Base-by-base conservation (phyloP, 164 flowering plant genomes). In the Platanus orientalis region DNA sequence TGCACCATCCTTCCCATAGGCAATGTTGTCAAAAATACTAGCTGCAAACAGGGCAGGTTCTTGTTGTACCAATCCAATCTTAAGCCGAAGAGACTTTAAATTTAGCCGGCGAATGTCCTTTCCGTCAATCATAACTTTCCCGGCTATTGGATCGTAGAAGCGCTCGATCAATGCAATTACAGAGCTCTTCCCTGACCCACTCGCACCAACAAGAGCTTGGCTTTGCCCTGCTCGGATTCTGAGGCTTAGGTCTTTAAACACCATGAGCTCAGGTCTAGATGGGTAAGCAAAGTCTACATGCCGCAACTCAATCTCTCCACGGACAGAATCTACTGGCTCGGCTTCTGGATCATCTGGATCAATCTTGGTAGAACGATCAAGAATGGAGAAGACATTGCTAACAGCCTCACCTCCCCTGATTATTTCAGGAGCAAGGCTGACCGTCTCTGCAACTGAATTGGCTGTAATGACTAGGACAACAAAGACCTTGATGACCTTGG, bases 121-220 rank as follows among this genome's bases (percentile, higher is more conserved):
- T 26, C 97, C 97, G 45, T 95, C 97, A 30, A 95, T 87, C 89
- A 90, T 76, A 13, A 95, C 97, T 66, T 84, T 89, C 23, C 99
- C 99, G 0, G 73, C 82, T 0, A 53, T 65, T 2, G 99, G 99
- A 71, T 95, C 99, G 54, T 91, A 95, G 71, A 95, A 95, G 19
- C 99, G 75, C 73, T 92, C 92, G 0, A 95, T 88, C 71, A 95
- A 67, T n/a, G 92, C 88, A 57, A 92, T 86, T 7, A 95, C 88
- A 0, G 99, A 89, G 58, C 97, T 91, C 84, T 95, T 95, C 0
- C 99, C 99, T 7, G 92, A 89, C 25, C 99, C 99, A 64, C 99
- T 94, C 0, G 99, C 92, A 19, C 99, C 99, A 14, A 95, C 99
- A 9, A 95, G 91, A 7, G 99, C 97, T 64, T 86, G 97, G 81